Conservation (phyloP, 768 basidiomycete species). For the Galerina sulciceps region DNA sequence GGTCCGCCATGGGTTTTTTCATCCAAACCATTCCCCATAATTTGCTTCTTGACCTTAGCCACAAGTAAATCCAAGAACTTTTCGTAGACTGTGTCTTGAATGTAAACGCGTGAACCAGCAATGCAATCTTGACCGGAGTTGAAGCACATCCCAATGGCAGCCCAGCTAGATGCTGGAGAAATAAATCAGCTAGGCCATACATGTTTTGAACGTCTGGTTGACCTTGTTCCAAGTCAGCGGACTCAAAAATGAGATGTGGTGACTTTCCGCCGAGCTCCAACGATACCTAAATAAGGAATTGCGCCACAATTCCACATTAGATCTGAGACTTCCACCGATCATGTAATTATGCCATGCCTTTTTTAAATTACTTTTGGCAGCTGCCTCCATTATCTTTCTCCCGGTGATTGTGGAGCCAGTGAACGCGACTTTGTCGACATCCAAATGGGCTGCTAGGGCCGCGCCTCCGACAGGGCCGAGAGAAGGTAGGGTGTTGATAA, state of each 20-base stretch:
- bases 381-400: conserved; percentile 88
- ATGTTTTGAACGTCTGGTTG: no score
- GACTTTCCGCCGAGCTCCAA: conserved; percentile 96
- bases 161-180: conserved; percentile 77
- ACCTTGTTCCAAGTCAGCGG: conserved; percentile 88
- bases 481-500: conserved; percentile 88
- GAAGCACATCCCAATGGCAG: conserved; percentile 83
- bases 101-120: conserved; percentile 88
- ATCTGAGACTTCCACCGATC: no score
- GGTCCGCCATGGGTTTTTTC: conserved; percentile 79
- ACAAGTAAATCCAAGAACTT: conserved; percentile 74
- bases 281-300: conserved; percentile 58
- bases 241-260: conserved; percentile 87
- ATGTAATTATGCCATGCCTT: conserved; percentile 53
- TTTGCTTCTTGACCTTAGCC: conserved; percentile 66
- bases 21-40: conserved; percentile 84
- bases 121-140: conserved; percentile 93
- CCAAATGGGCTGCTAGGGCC: conserved; percentile 79
- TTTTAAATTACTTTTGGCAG: conserved; percentile 92
- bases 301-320: background rate
- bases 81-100: conserved; percentile 87
- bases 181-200: background rate
- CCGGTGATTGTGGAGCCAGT: conserved; percentile 93
- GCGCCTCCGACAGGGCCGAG: conserved; percentile 83
- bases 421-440: conserved; percentile 94